A percentile compares a stretch with the other conserved stretches of the same genome.
Evolutionary conservation across 2,329 filamentous ascomycete species (phyloP).

Genomic region (Metarhizium guizhouense): DNA sequence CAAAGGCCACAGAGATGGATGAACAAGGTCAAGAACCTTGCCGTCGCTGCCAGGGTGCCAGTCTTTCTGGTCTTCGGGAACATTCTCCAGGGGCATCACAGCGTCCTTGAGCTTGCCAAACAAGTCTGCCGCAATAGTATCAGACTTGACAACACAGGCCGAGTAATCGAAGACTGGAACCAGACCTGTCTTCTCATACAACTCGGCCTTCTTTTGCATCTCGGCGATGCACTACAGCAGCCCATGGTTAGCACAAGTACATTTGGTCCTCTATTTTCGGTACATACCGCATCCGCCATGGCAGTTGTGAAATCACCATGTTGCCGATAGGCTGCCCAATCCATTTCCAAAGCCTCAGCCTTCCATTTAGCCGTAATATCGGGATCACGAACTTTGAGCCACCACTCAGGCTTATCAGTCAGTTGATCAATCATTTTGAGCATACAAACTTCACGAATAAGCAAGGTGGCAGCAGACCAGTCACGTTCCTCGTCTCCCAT

Average conservation of each 20-base stretch:
- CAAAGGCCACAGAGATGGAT: conserved; percentile 56
- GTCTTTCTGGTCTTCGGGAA: conserved; percentile 41
- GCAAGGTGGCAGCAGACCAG: conserved; percentile 20
- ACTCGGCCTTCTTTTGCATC: not conserved
- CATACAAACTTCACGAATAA: conserved; percentile 23
- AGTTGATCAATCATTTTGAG: conserved; percentile 22
- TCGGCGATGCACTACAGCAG: not conserved
- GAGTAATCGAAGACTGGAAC: not conserved
- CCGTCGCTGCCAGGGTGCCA: conserved; percentile 51
- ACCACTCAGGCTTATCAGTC: conserved; percentile 26
- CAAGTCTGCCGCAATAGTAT: conserved; percentile 18
- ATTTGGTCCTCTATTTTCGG: not conserved
- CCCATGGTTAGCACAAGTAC: not conserved
- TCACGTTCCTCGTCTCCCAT: not conserved
- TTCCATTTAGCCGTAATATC: conserved; percentile 19
- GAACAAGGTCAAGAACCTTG: conserved; percentile 52
- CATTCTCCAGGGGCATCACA: conserved; percentile 38
- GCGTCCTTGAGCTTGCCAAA: conserved; percentile 30
- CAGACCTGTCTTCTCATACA: not conserved
- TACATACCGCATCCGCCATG: not conserved
- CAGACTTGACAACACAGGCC: conserved; percentile 25
- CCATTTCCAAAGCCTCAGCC: conserved; percentile 18
- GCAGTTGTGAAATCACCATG: conserved; percentile 16
- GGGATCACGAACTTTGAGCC: conserved; percentile 19
- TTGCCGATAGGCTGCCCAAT: conserved; percentile 16